A percentile compares a stretch with the other conserved stretches of the same genome.
phyloP scores from a whole-genome alignment of 2,329 filamentous ascomycete species.

The Colletotrichum sojae region DNA sequence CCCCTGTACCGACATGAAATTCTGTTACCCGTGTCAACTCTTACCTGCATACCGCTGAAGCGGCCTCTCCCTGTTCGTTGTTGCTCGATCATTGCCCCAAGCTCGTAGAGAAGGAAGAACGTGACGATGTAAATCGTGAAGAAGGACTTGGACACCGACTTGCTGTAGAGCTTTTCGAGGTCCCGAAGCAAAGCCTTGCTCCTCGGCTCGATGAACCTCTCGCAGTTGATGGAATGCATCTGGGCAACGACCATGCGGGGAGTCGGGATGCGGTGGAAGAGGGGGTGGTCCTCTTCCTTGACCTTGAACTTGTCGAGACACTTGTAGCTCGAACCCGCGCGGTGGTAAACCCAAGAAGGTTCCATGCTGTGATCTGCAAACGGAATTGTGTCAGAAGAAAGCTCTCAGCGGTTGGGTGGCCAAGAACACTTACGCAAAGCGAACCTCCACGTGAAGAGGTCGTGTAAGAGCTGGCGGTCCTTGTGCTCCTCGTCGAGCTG shows the following conservation, averaged over 20 bases:
- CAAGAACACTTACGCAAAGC: conserved; percentile 58
- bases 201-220: conserved; percentile 52
- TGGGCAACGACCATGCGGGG: conserved; percentile 63
- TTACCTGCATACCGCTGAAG: conserved; percentile 11
- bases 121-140: conserved; percentile 55
- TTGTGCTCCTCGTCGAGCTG: conserved; percentile 16
- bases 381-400: conserved; percentile 48
- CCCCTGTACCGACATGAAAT: background rate
- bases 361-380: conserved; percentile 47
- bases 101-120: conserved; percentile 58
- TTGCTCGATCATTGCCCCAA: conserved; percentile 2
- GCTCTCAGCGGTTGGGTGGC: background rate
- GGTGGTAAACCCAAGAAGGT: conserved; percentile 58
- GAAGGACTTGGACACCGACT: conserved; percentile 44
- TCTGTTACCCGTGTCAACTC: background rate
- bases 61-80: background rate
- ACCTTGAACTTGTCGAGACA: conserved; percentile 45
- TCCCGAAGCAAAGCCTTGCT: conserved; percentile 51
- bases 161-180: conserved; percentile 49
- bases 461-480: conserved; percentile 54
- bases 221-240: conserved; percentile 59
- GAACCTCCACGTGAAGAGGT: conserved; percentile 62
- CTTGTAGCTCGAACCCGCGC: conserved; percentile 57
- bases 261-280: conserved; percentile 54
- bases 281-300: conserved; percentile 54